phyloP scores from a whole-genome alignment of 2,329 filamentous ascomycete genomes.

The Cladosporium colombiae region DNA sequence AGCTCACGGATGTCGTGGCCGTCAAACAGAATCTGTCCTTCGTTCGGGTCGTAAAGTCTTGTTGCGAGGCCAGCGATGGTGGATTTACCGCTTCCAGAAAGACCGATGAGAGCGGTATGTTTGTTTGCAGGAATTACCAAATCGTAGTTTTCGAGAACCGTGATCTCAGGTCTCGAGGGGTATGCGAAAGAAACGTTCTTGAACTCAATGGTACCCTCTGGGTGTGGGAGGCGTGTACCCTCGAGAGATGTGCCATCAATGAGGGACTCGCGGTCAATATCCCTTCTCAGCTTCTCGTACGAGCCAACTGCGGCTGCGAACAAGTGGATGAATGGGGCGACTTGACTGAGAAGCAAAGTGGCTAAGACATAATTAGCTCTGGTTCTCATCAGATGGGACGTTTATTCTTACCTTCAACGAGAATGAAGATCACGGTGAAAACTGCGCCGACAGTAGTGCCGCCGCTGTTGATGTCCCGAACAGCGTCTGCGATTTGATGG shows the following conservation, averaged over 20 bases:
- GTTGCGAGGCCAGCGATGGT: conserved; percentile 68
- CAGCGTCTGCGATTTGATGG: conserved; percentile 51
- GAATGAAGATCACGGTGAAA: conserved; percentile 58
- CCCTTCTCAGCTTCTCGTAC: conserved; percentile 59
- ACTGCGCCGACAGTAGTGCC: conserved; percentile 44
- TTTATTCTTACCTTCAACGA: conserved; percentile 47
- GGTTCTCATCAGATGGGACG: conserved; percentile 62
- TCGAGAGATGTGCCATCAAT: conserved; percentile 41
- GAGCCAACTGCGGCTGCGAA: conserved; percentile 54
- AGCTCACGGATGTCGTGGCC: conserved; percentile 41
- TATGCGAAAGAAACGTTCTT: conserved; percentile 71
- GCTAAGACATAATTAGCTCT: conserved; percentile 54
- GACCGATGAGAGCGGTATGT: conserved; percentile 76
- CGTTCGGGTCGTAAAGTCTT: conserved; percentile 41
- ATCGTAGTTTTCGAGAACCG: conserved; percentile 64
- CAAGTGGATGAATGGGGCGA: conserved; percentile 52
- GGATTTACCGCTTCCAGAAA: conserved; percentile 85
- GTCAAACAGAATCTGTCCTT: conserved; percentile 39
- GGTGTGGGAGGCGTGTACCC: conserved; percentile 30
- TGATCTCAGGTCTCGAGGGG: conserved; percentile 55
- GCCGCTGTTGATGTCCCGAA: conserved; percentile 34
- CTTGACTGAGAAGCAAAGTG: conserved; percentile 48
- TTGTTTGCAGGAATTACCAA: conserved; percentile 63
- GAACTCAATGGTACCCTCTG: conserved; percentile 58
- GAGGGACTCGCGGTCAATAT: conserved; percentile 53